phyloP scores from a whole-genome alignment of 805 yeast species.

The Candida hispaniensis region DNA sequence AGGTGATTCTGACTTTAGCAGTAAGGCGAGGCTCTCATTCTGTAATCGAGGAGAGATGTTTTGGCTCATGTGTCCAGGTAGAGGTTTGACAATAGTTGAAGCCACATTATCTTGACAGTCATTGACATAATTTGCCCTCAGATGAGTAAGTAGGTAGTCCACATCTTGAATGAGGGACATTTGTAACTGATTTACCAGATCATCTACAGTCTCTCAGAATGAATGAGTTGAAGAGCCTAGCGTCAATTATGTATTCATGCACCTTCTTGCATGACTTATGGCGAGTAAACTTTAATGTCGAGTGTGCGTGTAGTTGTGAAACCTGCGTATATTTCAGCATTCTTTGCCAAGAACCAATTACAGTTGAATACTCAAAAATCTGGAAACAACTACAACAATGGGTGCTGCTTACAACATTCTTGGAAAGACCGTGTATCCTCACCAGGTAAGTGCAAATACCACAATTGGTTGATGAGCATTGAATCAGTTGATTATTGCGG shows the following conservation, averaged over 20 bases:
- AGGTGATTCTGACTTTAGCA: conserved; percentile 21
- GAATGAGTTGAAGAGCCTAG: too few relatives aligned
- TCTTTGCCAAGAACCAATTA: too few relatives aligned
- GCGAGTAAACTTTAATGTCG: too few relatives aligned
- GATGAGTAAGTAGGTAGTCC: conserved; percentile 25
- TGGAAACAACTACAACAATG: conserved; percentile 45
- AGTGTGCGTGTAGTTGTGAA: too few relatives aligned
- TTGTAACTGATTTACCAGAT: too few relatives aligned
- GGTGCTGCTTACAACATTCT: conserved; percentile 75
- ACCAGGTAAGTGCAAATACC: conserved; percentile 41
- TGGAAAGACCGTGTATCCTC: conserved; percentile 78
- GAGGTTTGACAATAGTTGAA: conserved; percentile 23
- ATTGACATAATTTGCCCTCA: conserved; percentile 26
- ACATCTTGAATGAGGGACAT: conserved; percentile 13
- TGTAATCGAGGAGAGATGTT: conserved; percentile 10
- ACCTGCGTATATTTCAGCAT: too few relatives aligned
- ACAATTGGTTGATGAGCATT: conserved; percentile 1
- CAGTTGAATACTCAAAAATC: too few relatives aligned
- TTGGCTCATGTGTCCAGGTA: conserved; percentile 14
- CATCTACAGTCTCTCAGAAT: too few relatives aligned
- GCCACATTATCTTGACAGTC: conserved; percentile 25
- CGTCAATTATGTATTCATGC: too few relatives aligned
- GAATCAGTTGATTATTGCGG: too few relatives aligned
- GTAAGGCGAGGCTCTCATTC: conserved; percentile 10
- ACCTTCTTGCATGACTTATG: too few relatives aligned